Conservation (phyloP, 1,284 basidiomycete genomes). For the Kwoniella shivajii region DNA sequence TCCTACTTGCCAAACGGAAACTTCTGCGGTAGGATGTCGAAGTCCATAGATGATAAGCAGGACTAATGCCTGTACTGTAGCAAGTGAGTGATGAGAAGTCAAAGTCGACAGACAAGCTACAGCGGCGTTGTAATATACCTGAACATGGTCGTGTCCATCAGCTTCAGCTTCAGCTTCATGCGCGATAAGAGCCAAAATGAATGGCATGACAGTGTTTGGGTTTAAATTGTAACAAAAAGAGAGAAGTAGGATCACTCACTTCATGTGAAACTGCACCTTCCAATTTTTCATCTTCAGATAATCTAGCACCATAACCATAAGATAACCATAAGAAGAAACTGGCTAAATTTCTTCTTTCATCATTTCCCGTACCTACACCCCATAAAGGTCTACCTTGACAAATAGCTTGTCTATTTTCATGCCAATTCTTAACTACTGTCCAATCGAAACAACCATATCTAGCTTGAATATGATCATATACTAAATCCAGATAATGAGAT, state of each 20-base stretch:
- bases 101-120: slow-evolving; percentile 36
- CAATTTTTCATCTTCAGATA: slow-evolving; percentile 30
- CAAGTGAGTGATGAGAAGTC: slow-evolving; percentile 33
- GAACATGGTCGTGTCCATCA: not conserved
- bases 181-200: no score
- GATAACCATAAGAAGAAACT: slow-evolving; percentile 37
- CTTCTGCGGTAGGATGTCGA: slow-evolving; percentile 33
- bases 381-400: slow-evolving; percentile 30
- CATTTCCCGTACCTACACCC: slow-evolving; percentile 28
- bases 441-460: slow-evolving; percentile 38
- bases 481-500: slow-evolving; percentile 26
- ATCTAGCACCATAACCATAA: slow-evolving; percentile 36
- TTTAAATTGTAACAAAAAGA: not conserved
- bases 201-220: not conserved
- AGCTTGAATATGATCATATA: slow-evolving; percentile 38
- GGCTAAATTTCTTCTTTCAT: slow-evolving; percentile 27
- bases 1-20: slow-evolving; percentile 35
- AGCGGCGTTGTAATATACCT: slow-evolving; percentile 38
- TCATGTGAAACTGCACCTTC: slow-evolving; percentile 34
- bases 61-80: slow-evolving; percentile 33
- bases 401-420: slow-evolving; percentile 31
- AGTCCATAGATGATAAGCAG: slow-evolving; percentile 35
- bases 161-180: no score
- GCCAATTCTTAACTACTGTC: slow-evolving; percentile 31
- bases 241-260: slow-evolving; percentile 19